Base-by-base conservation (phyloP, 2,329 filamentous ascomycete species). In the Curvularia hawaiiensis region DNA sequence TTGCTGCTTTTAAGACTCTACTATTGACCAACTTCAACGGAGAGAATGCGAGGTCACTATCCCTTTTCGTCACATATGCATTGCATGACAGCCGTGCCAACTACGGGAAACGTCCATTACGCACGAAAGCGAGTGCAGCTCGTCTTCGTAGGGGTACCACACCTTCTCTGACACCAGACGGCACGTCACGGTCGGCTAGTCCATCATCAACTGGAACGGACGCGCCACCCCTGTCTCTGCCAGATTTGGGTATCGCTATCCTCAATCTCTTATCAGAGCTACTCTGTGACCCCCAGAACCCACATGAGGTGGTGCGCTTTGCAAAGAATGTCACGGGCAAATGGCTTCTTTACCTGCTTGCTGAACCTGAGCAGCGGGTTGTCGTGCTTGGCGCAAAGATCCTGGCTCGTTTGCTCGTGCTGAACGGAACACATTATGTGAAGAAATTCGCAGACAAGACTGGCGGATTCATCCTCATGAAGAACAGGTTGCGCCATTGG, bases 301-400 rank as follows among this genome's bases (percentile, higher is more conserved):
- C 84, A 10, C 80, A 80, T 14, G 87, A 89, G 60, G 90, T 97
- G 54, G 87, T 88, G 70, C 95, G 92, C 67, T 98, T 99, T 80
- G 91, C 92, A 5, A 90, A 90, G 70, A 96, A 94, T 1, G 94
- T 99, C 9, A 97, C 94, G 22, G 97, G 96, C 67, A 97, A 97
- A 89, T 97, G 93, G 93, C 84, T 97, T 14, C 80, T 99, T 14
- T 96, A 97, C 75, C 84, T 99, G 14, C 83, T 98, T 50, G 91
- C 91, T 8, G 93, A 97, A 72, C 87, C 91, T 60, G 90, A 98
- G 58, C 84, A 90, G 6, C 89, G 92, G 64, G 88, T 96, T 22
- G 89, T 97, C 11, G 83, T 92, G 14, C 84, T 92, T 50, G 91
- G 91, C 14, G 85, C 88, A 64, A 93, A 90, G 69, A 94, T 99